A percentile compares a stretch with the other conserved stretches of the same genome.
Evolutionary conservation across 2,329 filamentous ascomycete genomes (phyloP).

Genomic region (Chaetomium globosum): DNA sequence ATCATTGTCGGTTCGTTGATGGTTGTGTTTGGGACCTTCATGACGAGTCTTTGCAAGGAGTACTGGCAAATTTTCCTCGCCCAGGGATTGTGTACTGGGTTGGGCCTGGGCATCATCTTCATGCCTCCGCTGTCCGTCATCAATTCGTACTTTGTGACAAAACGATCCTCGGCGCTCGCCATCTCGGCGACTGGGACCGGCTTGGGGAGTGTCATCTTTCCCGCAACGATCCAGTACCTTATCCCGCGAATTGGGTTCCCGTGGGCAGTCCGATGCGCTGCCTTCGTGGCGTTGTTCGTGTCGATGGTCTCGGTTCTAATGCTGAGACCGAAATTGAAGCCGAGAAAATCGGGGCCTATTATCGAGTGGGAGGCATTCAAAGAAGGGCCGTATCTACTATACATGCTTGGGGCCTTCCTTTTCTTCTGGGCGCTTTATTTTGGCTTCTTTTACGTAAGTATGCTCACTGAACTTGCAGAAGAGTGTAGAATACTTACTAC

Average conservation of each 20-base stretch:
- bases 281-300: constrained; percentile 59
- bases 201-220: constrained; percentile 65
- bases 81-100: constrained; percentile 57
- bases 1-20: constrained; percentile 48
- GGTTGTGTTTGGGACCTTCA: constrained; percentile 52
- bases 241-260: constrained; percentile 64
- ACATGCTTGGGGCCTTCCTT: constrained; percentile 45
- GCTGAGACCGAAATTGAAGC: constrained; percentile 51
- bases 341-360: constrained; percentile 50
- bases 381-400: constrained; percentile 50
- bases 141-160: constrained; percentile 61
- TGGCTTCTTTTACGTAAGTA: constrained; percentile 53
- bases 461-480: background rate
- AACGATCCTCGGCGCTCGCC: constrained; percentile 60
- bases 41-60: constrained; percentile 48
- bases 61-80: constrained; percentile 60
- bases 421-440: constrained; percentile 58
- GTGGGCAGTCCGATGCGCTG: constrained; percentile 65
- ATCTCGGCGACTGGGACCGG: constrained; percentile 63
- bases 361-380: constrained; percentile 56
- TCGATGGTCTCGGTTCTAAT: constrained; percentile 47
- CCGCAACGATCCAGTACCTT: constrained; percentile 59
- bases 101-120: constrained; percentile 59
- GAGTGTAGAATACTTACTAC: constrained; percentile 1
- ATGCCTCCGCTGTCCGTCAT: constrained; percentile 56